phyloP scores from a whole-genome alignment of 1,284 basidiomycete species.

The Naganishia liquefaciens region DNA sequence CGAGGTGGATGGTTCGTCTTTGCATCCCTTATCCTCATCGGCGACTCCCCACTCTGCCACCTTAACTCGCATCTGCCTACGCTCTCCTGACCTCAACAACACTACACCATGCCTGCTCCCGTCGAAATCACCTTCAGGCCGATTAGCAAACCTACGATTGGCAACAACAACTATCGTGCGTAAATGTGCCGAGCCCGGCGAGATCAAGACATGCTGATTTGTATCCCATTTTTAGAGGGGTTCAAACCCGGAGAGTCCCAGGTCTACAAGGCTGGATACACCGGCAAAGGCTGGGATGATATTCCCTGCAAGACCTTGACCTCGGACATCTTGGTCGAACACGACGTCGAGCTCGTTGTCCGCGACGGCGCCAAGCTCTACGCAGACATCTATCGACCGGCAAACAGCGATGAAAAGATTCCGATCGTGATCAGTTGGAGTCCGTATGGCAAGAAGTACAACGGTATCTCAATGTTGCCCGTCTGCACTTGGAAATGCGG shows the following conservation, averaged over 20 bases:
- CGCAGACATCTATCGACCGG: conserved; percentile 16
- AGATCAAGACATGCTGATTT: neutral
- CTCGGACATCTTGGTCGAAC: conserved; percentile 17
- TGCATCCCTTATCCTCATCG: too few relatives aligned
- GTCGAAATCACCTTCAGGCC: conserved; percentile 21
- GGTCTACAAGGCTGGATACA: conserved; percentile 20
- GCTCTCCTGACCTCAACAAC: too few relatives aligned
- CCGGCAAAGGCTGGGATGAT: conserved; percentile 10
- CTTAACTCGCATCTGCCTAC: too few relatives aligned
- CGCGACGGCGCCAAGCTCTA: conserved; percentile 5
- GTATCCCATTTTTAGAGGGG: neutral
- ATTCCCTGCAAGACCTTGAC: conserved; percentile 20
- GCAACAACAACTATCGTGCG: conserved; percentile 24
- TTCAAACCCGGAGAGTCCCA: conserved; percentile 18
- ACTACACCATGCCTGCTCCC: conserved; percentile 19
- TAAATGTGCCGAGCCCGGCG: neutral
- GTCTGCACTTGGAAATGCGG: conserved; percentile 32
- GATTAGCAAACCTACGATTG: conserved; percentile 15
- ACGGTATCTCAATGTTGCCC: conserved; percentile 19
- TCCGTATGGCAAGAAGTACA: conserved; percentile 39
- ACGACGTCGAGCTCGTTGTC: conserved; percentile 19
- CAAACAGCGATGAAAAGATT: conserved; percentile 28
- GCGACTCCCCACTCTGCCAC: too few relatives aligned
- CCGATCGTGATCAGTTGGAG: conserved; percentile 39
- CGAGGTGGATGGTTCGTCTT: neutral